Base-by-base conservation (phyloP, 768 basidiomycete genomes). In the Serendipita sp. region DNA sequence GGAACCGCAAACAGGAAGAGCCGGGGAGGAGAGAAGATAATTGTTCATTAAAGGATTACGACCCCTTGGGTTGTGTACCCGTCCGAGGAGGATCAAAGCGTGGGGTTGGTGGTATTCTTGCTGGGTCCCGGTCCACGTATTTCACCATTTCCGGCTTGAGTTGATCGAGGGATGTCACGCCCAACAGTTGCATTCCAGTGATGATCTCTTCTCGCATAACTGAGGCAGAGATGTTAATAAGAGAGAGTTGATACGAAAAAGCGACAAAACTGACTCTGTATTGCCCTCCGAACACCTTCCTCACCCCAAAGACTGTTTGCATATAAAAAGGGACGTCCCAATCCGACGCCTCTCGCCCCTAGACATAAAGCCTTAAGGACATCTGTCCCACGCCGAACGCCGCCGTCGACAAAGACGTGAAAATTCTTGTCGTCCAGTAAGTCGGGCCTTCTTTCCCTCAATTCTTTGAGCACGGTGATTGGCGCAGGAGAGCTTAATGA, bases 321-420 rank as follows among this genome's bases (percentile, higher is more conserved):
- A 68, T 88, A 95, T 11, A 96, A 77, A 76, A 93, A 89, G 14
- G 87, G 79, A 14, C 93, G 77, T 1, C 93, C 93, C 33, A 96
- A 74, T 3, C 93, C 92, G 17, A 93, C 89, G 5, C 86, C 89
- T 65, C 74, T 84, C 2, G 93, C 93, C 9, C 93, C 93, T 5
- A 96, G 76, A 69, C 90, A 94, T 9, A 95, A 74, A 0, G 92
- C 92, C 72, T 95, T 96, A 51, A 96, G 74, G 16, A 93, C 84
- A 73, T 94, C 92, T 63, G 90, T 92, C 16, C 91, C 91, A 53
- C 91, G 80, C 53, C 78, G 76, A 26, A 89, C 74, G 14, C 88
- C 88, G 72, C 92, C 92, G 68, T 96, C 92, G 48, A 95, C 83
- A 68, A 90, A 94, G 2, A 96, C 86, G 42, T 76, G 74, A 60